phyloP scores from a whole-genome alignment of 768 basidiomycete genomes.

The Sarcodon sp. region DNA sequence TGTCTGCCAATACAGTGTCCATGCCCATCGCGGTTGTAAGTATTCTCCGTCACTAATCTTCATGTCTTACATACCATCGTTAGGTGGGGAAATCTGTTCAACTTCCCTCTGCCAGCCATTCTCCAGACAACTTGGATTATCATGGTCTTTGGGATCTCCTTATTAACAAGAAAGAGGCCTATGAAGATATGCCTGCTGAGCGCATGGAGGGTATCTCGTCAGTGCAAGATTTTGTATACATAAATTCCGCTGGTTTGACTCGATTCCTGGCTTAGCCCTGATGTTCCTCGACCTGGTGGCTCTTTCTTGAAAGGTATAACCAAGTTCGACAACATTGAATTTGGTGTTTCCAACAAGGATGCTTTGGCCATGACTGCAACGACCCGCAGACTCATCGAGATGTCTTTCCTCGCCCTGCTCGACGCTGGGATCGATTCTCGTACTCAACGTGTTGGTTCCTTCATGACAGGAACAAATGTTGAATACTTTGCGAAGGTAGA shows the following conservation, averaged over 20 bases:
- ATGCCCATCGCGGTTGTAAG: background rate
- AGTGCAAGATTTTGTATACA: background rate
- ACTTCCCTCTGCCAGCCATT: background rate
- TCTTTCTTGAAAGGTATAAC: conserved; percentile 25
- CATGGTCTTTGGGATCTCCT: background rate
- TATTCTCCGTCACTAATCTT: background rate
- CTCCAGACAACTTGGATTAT: background rate
- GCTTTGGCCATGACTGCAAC: conserved; percentile 19
- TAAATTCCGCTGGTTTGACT: background rate
- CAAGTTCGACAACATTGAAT: conserved; percentile 25
- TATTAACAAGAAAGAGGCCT: background rate
- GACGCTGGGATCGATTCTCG: conserved; percentile 36
- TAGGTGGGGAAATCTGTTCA: background rate
- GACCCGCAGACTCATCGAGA: conserved; percentile 24
- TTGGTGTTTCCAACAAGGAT: conserved; percentile 25
- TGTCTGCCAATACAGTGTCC: no score
- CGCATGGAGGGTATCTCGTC: background rate
- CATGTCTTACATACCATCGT: background rate
- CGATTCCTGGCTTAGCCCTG: background rate
- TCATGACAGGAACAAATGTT: conserved; percentile 17
- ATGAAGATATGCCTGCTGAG: background rate
- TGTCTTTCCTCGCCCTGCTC: conserved; percentile 26
- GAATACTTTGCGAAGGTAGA: background rate
- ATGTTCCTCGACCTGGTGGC: conserved; percentile 6
- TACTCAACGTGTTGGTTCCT: conserved; percentile 27